Evolutionary conservation across 257 asterid species (phyloP).

Genomic region (Prunella vulgaris): DNA sequence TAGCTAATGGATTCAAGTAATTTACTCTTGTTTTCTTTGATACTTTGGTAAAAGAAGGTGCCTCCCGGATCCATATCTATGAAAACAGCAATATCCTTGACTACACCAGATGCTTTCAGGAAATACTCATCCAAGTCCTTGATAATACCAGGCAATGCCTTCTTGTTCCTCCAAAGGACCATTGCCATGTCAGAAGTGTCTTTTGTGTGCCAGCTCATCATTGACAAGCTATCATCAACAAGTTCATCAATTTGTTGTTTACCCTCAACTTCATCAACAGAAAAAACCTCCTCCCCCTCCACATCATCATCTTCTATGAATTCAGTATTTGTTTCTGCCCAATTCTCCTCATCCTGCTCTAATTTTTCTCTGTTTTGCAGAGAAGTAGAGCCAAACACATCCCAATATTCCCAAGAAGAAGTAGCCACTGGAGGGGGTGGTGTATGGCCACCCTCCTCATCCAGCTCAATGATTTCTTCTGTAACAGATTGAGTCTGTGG

Average conservation of each 20-base stretch:
- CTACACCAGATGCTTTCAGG: constrained; percentile 61
- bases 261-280: constrained; percentile 13
- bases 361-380: constrained; percentile 24
- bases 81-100: constrained; percentile 64
- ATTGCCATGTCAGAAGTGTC: constrained; percentile 58
- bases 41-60: constrained; percentile 38
- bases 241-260: constrained; percentile 32
- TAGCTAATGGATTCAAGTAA: constrained; percentile 19
- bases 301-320: constrained; percentile 34
- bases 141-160: constrained; percentile 46
- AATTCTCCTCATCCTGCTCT: constrained; percentile 52
- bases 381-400: constrained; percentile 43
- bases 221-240: constrained; percentile 45
- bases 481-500: constrained; percentile 13
- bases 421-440: constrained; percentile 58
- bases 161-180: constrained; percentile 60
- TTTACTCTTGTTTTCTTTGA: constrained; percentile 58
- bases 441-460: constrained; percentile 37
- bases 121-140: constrained; percentile 76
- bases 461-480: constrained; percentile 47
- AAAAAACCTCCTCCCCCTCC: constrained; percentile 17
- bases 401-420: constrained; percentile 69
- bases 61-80: constrained; percentile 55
- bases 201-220: constrained; percentile 49
- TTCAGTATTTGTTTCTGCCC: constrained; percentile 61